These are phyloP conservation scores for Vaccinium darrowii DNA, from an alignment of 148 eudicot species.

Conservation along the genomic window DNA sequence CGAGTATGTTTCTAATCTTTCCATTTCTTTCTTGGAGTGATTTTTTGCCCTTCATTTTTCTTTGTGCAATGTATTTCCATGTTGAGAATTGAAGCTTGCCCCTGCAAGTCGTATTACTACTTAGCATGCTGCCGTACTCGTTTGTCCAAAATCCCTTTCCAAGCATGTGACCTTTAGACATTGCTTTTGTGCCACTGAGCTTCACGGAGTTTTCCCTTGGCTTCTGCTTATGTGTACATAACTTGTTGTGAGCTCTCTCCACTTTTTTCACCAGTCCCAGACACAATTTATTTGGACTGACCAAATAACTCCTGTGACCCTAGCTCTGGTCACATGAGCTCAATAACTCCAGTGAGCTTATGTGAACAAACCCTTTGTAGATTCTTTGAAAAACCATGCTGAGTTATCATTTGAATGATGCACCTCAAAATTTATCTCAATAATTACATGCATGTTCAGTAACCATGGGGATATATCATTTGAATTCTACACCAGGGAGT, in stretches of 20 bases:
- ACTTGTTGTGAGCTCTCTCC: not conserved
- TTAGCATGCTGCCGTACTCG: not conserved
- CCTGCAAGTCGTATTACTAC: not conserved
- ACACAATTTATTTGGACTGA: not conserved
- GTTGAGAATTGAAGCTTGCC: not conserved
- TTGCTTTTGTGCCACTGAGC: not conserved
- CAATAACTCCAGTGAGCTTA: not conserved
- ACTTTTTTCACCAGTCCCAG: not conserved
- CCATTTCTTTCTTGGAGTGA: constrained; percentile 6
- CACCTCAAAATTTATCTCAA: not conserved
- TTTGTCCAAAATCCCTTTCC: not conserved
- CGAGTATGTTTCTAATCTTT: constrained; percentile 71
- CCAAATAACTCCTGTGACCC: not conserved
- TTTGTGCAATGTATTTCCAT: not conserved
- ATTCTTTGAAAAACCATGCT: not conserved
- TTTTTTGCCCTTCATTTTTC: not conserved
- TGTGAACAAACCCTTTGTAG: not conserved
- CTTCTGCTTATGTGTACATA: not conserved
- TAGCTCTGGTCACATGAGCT: not conserved
- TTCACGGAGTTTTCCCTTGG: not conserved
- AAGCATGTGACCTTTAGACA: not conserved
- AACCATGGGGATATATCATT: not conserved
- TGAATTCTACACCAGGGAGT: not conserved
- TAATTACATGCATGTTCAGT: not conserved
- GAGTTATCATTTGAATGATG: not conserved